Evolutionary conservation across 1,139 yeast species (phyloP).

Genomic region (Zygoascus hellenicus): DNA sequence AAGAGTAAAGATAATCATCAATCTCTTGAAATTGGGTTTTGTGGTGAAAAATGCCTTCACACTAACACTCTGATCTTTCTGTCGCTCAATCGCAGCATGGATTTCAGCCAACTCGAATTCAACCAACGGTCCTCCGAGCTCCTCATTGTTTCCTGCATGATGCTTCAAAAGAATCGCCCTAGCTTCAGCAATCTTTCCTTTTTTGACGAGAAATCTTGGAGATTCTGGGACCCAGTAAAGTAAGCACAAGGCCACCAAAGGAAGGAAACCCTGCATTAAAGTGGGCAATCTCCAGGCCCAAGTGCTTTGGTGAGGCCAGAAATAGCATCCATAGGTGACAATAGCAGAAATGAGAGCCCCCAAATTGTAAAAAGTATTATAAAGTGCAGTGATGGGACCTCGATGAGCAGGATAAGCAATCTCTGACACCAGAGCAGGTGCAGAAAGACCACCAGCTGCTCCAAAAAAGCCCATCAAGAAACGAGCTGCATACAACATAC

Average conservation of each 20-base stretch:
- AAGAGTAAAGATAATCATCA: conserved; percentile 33
- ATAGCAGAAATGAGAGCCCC: conserved; percentile 13
- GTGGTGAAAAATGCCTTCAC: conserved; percentile 36
- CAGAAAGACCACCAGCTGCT: conserved; percentile 7
- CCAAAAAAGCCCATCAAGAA: conserved; percentile 10
- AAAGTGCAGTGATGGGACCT: conserved; percentile 11
- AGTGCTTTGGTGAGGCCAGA: conserved; percentile 21
- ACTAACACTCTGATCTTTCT: conserved; percentile 14
- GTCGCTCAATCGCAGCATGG: conserved; percentile 19
- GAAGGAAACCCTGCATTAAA: conserved; percentile 37
- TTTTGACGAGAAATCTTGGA: conserved; percentile 48
- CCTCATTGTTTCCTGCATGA: conserved; percentile 27
- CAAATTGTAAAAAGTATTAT: conserved; percentile 12
- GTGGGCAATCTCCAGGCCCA: conserved; percentile 45
- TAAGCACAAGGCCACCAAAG: conserved; percentile 30
- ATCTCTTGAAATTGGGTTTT: conserved; percentile 37
- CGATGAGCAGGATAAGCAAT: conserved; percentile 17
- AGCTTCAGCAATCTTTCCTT: conserved; percentile 37
- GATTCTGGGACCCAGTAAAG: conserved; percentile 43
- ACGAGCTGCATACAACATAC: conserved; percentile 33
- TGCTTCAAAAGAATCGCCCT: conserved; percentile 23
- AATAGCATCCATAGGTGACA: conserved; percentile 14
- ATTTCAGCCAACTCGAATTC: conserved; percentile 24
- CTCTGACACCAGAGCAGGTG: conserved; percentile 20
- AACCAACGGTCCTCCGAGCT: conserved; percentile 17